Evolutionary conservation across 805 yeast genomes (phyloP).

Genomic region (Candida verbasci): DNA sequence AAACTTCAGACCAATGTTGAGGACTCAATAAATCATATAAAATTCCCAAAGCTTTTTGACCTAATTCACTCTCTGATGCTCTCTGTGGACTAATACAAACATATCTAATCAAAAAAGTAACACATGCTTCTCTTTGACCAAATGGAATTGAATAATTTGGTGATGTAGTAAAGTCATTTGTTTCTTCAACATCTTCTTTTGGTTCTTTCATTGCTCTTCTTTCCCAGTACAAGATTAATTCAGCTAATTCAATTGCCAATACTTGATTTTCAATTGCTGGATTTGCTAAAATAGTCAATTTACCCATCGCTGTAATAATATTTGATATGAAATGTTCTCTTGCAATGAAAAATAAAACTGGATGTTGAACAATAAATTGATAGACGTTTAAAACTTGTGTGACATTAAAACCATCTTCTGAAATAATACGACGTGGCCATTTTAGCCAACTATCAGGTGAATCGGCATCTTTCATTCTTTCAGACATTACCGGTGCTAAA

Average conservation of each 20-base stretch:
- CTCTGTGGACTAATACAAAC: conserved; percentile 83
- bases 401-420: conserved; percentile 85
- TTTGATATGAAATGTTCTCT: conserved; percentile 87
- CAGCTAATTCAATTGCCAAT: conserved; percentile 86
- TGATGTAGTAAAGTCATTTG: conserved; percentile 41
- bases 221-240: conserved; percentile 84
- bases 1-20: conserved; percentile 80
- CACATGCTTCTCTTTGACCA: conserved; percentile 81
- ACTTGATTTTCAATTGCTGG: conserved; percentile 78
- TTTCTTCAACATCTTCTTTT: conserved; percentile 6
- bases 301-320: conserved; percentile 89
- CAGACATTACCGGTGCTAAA: conserved; percentile 81
- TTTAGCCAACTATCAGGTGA: conserved; percentile 74
- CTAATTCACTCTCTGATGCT: conserved; percentile 78
- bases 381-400: conserved; percentile 83
- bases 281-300: conserved; percentile 71
- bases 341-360: conserved; percentile 78
- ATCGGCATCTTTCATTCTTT: conserved; percentile 53
- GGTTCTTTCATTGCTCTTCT: conserved; percentile 22
- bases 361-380: conserved; percentile 82
- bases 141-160: conserved; percentile 61
- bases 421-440: conserved; percentile 88
- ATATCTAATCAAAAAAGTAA: conserved; percentile 82
- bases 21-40: conserved; percentile 69
- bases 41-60: conserved; percentile 76